Percentiles rank a stretch among this genome's conserved stretches.
Conservation (phyloP, 805 yeast genomes). For the Yamadazyma sp. region DNA sequence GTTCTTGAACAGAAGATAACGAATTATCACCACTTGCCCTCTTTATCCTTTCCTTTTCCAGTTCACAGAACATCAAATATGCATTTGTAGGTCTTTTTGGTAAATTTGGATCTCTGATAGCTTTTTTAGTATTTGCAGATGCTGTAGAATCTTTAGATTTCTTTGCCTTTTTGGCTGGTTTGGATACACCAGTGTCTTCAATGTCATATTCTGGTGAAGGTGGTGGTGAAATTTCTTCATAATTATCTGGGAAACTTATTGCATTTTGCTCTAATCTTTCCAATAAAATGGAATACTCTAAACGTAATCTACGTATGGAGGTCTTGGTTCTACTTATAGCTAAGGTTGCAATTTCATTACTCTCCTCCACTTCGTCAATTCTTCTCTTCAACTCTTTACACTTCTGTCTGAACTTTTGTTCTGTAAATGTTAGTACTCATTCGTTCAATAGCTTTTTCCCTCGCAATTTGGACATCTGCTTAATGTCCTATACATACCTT, state of each 20-base stretch:
- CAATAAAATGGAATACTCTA: constrained; percentile 77
- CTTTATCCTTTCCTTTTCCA: constrained; percentile 72
- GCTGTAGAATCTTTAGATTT: constrained; percentile 1
- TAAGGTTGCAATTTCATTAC: constrained; percentile 71
- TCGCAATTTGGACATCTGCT: neutral
- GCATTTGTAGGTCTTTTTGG: constrained; percentile 93
- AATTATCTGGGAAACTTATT: constrained; percentile 23
- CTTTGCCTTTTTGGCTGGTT: constrained; percentile 14
- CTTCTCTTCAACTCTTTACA: constrained; percentile 70
- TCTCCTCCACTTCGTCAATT: constrained; percentile 68
- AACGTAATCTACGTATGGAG: constrained; percentile 71
- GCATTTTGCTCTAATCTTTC: constrained; percentile 73
- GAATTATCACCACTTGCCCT: constrained; percentile 45
- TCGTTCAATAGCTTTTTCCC: neutral
- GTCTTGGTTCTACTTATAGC: constrained; percentile 76
- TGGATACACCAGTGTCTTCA: constrained; percentile 27
- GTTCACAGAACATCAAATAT: constrained; percentile 80
- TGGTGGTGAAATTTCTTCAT: constrained; percentile 39
- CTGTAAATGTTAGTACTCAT: constrained; percentile 14
- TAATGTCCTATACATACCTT: constrained; percentile 28
- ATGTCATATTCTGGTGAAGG: constrained; percentile 31
- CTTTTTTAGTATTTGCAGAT: constrained; percentile 2
- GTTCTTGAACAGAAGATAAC: constrained; percentile 42
- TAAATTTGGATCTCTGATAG: constrained; percentile 68
- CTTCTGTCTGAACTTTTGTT: constrained; percentile 52